Evolutionary conservation across 495 filamentous ascomycete genomes (phyloP), one percentile per base, ranked within the genome.

Genomic region (Glonium stellatum): DNA sequence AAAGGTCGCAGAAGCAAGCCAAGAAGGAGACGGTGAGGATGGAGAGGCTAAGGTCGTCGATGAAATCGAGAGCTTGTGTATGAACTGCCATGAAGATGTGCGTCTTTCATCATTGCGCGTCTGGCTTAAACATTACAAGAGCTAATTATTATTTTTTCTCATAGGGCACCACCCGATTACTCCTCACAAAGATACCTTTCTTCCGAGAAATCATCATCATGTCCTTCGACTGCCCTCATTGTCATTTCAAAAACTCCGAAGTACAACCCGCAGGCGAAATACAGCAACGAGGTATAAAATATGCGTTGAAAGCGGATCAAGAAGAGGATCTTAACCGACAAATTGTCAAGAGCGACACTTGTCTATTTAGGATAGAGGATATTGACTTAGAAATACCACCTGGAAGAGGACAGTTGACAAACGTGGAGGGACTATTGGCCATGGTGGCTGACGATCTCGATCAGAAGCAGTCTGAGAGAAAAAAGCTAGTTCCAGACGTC

Each of bases 181-280:
- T 97, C 22, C 82, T 97, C 41, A 92, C 92, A 48, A 83, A 85
- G 50, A 95, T 99, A 21, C 95, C 93, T 21, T 97, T 85, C 78
- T 97, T 99, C 80, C 88, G 89, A 69, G 93, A 99, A 71, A 83
- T 97, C 60, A 89, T 99, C 62, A 81, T 99, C 63, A 95, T 96
- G 83, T 96, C 91, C 49, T 99, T 99, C 77, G 82, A 82, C 60
- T 99, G 93, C 75, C 81, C 86, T 0, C 82, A 96, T 70, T 99
- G 93, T 76, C 73, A 84, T 70, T 89, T 95, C 73, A 79, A 83
- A 57, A 92, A 97, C 77, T 91, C 90, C 71, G 89, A 95, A 67
- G 84, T 97, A 58, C 91, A 96, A 69, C 83, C 90, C 8, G 93
- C 93, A 10, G 87, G 87, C 36, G 83, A 88, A 63, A 93, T 97